Evolutionary conservation across 495 filamentous ascomycete genomes (phyloP), one percentile per base, ranked within the genome.

Genomic region (Penicillium pancosmium): DNA sequence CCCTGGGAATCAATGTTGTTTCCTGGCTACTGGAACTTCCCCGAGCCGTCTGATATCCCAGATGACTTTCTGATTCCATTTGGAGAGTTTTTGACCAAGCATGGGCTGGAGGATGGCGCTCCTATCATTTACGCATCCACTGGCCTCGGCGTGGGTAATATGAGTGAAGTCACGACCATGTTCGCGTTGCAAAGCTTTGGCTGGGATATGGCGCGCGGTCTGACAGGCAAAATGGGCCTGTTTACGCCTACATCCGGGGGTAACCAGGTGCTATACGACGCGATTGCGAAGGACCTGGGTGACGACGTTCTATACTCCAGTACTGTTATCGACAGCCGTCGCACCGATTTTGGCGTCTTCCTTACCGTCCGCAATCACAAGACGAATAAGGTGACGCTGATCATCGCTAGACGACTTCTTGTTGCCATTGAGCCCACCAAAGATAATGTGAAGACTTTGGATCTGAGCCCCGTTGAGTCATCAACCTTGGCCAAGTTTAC

Each of bases 51-150:
- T 8, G 50, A 60, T 21, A 70, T 82, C 49, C 80, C 79, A 12
- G 66, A 66, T 4, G 78, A 80, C 50, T 67, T 82, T 6, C 69
- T 81, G 2, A 63, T 80, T 49, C 73, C 78, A 0, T 81, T 76
- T 51, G 67, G 69, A 5, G 63, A 79, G 10, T 80, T 82, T 56
- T 57, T 75, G 38, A 68, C 57, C 38, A 80, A 79, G 55, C 70
- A 80, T 66, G 69, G 69, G 52, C 67, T 80, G n/a, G 66, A 73
- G 46, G 71, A 70, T 51, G 64, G 71, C n/a, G 40, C 71, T 9
- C 66, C 65, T 11, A 41, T 66, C 9, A 67, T 68, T 19, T 72
- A 60, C 56, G 43, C 55, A 35, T 51, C 55, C 49, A 72, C 71
- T 13, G 73, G 68, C 23, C 66, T 72, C 27, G 73, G 73, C 34